These are phyloP conservation scores for Aspergillus conjunctus DNA, from an alignment of 495 filamentous ascomycete genomes.

Conservation along the genomic window DNA sequence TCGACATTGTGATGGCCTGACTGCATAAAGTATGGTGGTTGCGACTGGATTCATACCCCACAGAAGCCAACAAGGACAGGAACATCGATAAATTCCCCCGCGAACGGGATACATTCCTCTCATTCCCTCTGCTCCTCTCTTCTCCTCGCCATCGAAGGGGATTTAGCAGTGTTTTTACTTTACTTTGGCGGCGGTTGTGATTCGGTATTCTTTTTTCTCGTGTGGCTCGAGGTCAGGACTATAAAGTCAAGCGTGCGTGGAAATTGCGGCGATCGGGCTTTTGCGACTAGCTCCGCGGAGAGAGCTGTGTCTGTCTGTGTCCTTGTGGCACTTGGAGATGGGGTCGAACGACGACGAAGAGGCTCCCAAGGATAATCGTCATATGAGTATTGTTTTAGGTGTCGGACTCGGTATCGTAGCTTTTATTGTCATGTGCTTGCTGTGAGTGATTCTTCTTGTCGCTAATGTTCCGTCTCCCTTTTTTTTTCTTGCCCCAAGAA, in stretches of 20 bases:
- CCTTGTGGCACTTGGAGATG: conserved; percentile 21
- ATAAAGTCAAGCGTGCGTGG: not conserved
- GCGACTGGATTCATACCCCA: not conserved
- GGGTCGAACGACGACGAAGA: conserved; percentile 26
- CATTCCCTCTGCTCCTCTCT: too few relatives aligned
- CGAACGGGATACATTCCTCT: too few relatives aligned
- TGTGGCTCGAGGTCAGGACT: too few relatives aligned
- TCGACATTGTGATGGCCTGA: not conserved
- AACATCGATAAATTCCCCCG: not conserved
- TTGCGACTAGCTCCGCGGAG: not conserved
- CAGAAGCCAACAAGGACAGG: not conserved
- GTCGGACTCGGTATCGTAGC: conserved; percentile 42
- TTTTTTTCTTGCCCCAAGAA: conserved; percentile 4
- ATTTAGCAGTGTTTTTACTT: too few relatives aligned
- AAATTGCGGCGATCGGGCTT: not conserved
- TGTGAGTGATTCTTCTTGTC: conserved; percentile 30
- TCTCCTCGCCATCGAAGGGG: too few relatives aligned
- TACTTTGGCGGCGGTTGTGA: too few relatives aligned
- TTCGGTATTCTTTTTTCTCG: too few relatives aligned
- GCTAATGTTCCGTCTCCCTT: not conserved
- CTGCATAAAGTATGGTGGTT: not conserved
- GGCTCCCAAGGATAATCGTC: conserved; percentile 28
- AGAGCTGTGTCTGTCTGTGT: not conserved
- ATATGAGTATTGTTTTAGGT: conserved; percentile 45
- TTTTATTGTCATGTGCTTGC: conserved; percentile 40